Evolutionary conservation across 139 green algal genomes (phyloP), one percentile per base, ranked within the genome.

Genomic region (Coelastrella sp.): DNA sequence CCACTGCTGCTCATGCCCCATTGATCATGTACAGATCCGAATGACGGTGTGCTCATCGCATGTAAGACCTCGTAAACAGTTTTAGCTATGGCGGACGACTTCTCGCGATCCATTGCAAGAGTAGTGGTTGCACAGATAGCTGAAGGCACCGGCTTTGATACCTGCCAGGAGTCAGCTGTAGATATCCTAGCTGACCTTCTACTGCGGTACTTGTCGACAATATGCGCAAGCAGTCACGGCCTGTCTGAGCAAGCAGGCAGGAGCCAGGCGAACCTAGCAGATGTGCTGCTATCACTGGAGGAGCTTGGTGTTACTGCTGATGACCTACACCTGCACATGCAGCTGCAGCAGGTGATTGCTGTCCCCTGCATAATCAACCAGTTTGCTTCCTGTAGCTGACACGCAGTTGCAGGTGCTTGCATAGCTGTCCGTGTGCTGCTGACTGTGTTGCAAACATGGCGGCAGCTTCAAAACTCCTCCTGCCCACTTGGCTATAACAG

Each of bases 181-280:
- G 97, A 99, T 3, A 92, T 97, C 0, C 85, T 99, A 12, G 89
- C 94, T 15, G 97, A 99, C 24, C 84, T 99, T 35, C 76, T 98
- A 75, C 60, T 98, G 24, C 93, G 95, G 0, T 99, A 97, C 84
- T 89, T 98, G 8, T 70, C 89, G 6, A 95, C 98, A 74, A 60
- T 98, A 0, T 95, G 95, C 7, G 85, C 76, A 8, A 90, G 91
- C 4, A 90, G 94, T 0, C 95, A 97, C 84, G 85, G 78, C 0
- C 97, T 97, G 84, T 95, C 97, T 0, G 96, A 99, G 90, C 92
- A 96, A 7, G 94, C 96, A 10, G 94, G 95, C 15, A 86, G 97
- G 6, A 97, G 93, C 17, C 92, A 96, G 27, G 90, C 92, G 75
- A 98, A 97, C 82, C 10, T 96, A 0, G 75, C 90, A 58, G 97